These are phyloP conservation scores for Macadamia integrifolia DNA, from an alignment of 164 flowering plant genomes.

Conservation along the genomic window DNA sequence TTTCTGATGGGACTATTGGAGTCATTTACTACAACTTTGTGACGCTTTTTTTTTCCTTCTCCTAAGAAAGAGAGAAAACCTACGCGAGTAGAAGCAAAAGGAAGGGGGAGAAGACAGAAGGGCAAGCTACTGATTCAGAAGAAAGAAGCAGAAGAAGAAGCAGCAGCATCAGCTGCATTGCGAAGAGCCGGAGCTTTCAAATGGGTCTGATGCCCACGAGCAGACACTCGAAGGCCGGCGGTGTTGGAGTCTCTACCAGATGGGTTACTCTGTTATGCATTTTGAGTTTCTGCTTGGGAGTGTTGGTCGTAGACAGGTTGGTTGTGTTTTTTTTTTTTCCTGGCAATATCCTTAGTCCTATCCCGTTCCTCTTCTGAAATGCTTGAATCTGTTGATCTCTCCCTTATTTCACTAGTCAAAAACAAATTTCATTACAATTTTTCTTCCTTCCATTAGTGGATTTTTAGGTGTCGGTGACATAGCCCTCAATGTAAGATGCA, in stretches of 20 bases:
- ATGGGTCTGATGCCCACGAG: constrained; percentile 27
- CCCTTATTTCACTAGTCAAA: neutral
- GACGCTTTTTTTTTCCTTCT: too few relatives aligned
- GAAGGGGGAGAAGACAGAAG: too few relatives aligned
- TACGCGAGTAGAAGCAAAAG: too few relatives aligned
- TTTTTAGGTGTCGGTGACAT: neutral
- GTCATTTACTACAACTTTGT: too few relatives aligned
- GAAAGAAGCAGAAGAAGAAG: neutral
- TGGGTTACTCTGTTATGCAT: constrained; percentile 70
- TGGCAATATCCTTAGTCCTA: neutral
- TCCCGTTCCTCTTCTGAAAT: neutral
- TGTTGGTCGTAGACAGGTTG: constrained; percentile 67
- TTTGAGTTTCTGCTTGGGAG: constrained; percentile 71
- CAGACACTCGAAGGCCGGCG: constrained; percentile 40
- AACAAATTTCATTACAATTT: neutral
- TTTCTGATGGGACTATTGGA: too few relatives aligned
- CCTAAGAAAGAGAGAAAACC: too few relatives aligned
- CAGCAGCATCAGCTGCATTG: neutral
- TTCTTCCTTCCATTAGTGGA: neutral
- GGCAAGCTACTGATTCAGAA: neutral
- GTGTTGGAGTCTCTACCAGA: constrained; percentile 53
- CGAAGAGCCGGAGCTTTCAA: neutral
- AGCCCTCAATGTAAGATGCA: neutral
- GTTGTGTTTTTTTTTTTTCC: constrained; percentile 11
- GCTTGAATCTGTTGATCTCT: too few relatives aligned